These are phyloP conservation scores for Leccinum ponderosum DNA, from an alignment of 1,284 basidiomycete species.

Conservation along the genomic window DNA sequence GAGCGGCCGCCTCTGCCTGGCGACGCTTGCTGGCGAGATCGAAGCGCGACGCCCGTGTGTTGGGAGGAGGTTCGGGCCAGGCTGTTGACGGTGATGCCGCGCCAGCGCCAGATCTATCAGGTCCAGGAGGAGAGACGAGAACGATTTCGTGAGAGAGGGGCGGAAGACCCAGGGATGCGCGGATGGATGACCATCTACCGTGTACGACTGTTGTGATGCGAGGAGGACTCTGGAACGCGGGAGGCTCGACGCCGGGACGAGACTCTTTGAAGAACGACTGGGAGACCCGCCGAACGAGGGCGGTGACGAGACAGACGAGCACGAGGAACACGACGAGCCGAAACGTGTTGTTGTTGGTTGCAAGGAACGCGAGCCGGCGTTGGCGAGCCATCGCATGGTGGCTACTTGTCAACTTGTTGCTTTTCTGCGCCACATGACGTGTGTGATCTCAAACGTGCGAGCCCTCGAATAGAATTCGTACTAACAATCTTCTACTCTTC, in stretches of 20 bases:
- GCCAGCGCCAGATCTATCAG: neutral
- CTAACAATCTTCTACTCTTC: neutral
- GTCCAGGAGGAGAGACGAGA: neutral
- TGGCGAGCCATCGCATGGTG: constrained; percentile 25
- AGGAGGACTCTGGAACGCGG: neutral
- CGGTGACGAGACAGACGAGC: constrained; percentile 20
- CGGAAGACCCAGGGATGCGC: constrained; percentile 29
- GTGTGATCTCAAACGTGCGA: neutral
- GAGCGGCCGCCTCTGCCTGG: constrained; percentile 7
- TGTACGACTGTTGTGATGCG: constrained; percentile 8
- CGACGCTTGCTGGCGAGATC: constrained; percentile 22
- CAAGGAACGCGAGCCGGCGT: constrained; percentile 1
- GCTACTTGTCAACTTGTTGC: neutral
- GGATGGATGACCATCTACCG: constrained; percentile 34
- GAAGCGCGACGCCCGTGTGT: constrained; percentile 22
- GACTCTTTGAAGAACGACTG: neutral
- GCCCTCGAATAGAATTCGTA: neutral
- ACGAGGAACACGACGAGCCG: constrained; percentile 20
- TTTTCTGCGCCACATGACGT: neutral
- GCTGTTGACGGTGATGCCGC: neutral
- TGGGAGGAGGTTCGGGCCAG: neutral
- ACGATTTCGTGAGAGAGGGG: constrained; percentile 14
- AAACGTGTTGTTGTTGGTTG: constrained; percentile 13
- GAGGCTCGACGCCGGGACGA: neutral
- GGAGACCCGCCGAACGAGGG: constrained; percentile 10